phyloP scores from a whole-genome alignment of 2,329 filamentous ascomycete species.

The Epichloe sp. region DNA sequence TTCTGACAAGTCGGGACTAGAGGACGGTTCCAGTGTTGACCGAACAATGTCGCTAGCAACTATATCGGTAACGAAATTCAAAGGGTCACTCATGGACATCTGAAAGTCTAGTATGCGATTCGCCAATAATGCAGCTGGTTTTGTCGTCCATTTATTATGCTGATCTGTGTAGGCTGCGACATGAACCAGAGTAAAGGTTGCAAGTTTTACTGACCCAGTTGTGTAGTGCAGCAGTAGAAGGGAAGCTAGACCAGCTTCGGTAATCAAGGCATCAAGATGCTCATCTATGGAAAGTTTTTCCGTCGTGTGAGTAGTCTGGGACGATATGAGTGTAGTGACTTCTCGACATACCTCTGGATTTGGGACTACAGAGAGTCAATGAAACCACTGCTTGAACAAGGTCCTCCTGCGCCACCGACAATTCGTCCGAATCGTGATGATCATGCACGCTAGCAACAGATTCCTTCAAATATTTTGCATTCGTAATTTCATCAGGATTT shows the following conservation, averaged over 20 bases:
- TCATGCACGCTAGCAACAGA: neutral
- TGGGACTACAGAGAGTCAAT: neutral
- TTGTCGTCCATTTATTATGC: conserved; percentile 26
- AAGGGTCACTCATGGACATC: conserved; percentile 8
- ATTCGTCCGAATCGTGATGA: neutral
- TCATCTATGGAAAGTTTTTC: neutral
- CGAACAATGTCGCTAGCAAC: conserved; percentile 52
- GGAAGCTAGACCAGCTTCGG: conserved; percentile 17
- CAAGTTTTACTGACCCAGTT: conserved; percentile 1
- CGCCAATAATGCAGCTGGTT: conserved; percentile 17
- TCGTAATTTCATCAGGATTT: neutral
- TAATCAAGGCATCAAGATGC: conserved; percentile 3
- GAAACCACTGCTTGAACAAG: conserved; percentile 1
- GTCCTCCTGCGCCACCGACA: neutral
- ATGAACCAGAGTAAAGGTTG: conserved; percentile 16
- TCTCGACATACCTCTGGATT: neutral
- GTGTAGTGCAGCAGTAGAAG: conserved; percentile 14
- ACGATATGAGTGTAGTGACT: neutral
- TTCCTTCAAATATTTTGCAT: neutral
- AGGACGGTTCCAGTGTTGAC: conserved; percentile 48
- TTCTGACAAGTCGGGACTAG: conserved; percentile 10
- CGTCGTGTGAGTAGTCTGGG: neutral
- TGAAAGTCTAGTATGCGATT: conserved; percentile 18
- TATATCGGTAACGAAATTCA: conserved; percentile 35
- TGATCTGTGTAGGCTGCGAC: conserved; percentile 20